Evolutionary conservation across 1,139 yeast species (phyloP).

Genomic region (Ogataea hybrid): DNA sequence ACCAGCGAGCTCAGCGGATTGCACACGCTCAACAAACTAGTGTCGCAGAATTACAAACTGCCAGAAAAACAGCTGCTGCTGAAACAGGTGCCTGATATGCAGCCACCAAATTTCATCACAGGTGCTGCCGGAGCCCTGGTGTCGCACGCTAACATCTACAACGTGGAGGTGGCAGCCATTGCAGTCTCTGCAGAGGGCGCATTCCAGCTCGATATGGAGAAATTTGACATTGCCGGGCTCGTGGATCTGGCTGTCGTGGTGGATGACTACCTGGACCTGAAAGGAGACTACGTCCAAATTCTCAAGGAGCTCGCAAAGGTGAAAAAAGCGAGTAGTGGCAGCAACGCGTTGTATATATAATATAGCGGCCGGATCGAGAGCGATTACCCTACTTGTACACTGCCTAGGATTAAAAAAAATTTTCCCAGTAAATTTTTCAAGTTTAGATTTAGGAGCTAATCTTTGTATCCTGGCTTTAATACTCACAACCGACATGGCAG

Average conservation of each 20-base stretch:
- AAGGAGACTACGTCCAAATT: conserved; percentile 5
- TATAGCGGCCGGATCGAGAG: conserved; percentile 2
- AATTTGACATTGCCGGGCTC: conserved; percentile 30
- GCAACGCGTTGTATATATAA: conserved; percentile 17
- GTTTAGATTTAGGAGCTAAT: conserved; percentile 6
- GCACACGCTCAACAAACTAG: conserved; percentile 17
- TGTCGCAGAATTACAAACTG: conserved; percentile 10
- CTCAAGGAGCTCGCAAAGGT: conserved; percentile 11
- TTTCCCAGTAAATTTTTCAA: conserved; percentile 9
- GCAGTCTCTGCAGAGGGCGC: conserved; percentile 56
- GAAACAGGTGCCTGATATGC: conserved; percentile 36
- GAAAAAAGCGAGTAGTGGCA: conserved; percentile 17
- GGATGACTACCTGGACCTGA: conserved; percentile 20
- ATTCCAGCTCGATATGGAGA: conserved; percentile 46
- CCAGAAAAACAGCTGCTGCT: conserved; percentile 11
- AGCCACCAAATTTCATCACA: conserved; percentile 56
- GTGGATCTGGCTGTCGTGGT: conserved; percentile 21
- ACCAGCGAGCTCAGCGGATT: conserved; percentile 22
- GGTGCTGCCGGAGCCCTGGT: conserved; percentile 48
- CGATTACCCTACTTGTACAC: conserved; percentile 13
- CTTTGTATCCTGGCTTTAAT: conserved; percentile 4
- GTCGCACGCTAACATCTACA: conserved; percentile 27
- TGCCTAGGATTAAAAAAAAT: conserved; percentile 12
- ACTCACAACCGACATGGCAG: conserved; percentile 40
- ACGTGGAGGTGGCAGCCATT: conserved; percentile 23